These are phyloP conservation scores for Diaporthe helianthi DNA, from an alignment of 2,329 filamentous ascomycete species.

Conservation along the genomic window DNA sequence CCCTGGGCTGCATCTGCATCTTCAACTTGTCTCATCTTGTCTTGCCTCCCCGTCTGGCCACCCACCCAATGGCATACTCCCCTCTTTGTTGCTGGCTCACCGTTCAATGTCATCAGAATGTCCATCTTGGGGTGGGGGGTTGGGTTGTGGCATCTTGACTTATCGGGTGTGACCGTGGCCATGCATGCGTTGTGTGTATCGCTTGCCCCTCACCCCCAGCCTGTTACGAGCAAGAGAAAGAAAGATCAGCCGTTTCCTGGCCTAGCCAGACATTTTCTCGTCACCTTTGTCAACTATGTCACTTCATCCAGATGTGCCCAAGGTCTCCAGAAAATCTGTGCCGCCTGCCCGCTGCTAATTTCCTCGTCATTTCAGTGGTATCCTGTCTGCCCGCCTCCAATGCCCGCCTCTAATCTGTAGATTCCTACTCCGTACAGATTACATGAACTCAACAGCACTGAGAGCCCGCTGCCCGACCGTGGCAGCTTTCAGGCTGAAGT, in stretches of 20 bases:
- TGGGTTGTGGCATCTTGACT: neutral
- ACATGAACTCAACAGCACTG: neutral
- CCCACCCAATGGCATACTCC: constrained; percentile 15
- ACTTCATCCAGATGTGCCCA: neutral
- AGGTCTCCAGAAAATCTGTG: constrained; percentile 7
- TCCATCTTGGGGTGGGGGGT: neutral
- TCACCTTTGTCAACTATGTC: constrained; percentile 4
- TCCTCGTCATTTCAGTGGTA: constrained; percentile 8
- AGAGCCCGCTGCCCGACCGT: neutral
- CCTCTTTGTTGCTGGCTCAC: constrained; percentile 20
- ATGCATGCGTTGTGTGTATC: neutral
- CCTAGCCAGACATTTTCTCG: neutral
- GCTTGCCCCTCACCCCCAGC: neutral
- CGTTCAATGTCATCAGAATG: neutral
- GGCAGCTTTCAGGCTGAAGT: neutral
- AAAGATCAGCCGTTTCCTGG: neutral
- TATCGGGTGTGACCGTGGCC: neutral
- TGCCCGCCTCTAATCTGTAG: too few species aligned
- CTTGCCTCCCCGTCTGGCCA: neutral
- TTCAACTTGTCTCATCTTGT: constrained; percentile 12
- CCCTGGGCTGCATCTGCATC: neutral
- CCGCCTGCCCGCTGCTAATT: constrained; percentile 10
- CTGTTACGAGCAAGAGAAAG: neutral
- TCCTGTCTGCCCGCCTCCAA: neutral
- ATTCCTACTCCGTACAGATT: neutral